A percentile compares a stretch with the other conserved stretches of the same genome.
These are phyloP conservation scores for Ustilago cynodontis DNA, from an alignment of 1,284 basidiomycete genomes.

Conservation along the genomic window DNA sequence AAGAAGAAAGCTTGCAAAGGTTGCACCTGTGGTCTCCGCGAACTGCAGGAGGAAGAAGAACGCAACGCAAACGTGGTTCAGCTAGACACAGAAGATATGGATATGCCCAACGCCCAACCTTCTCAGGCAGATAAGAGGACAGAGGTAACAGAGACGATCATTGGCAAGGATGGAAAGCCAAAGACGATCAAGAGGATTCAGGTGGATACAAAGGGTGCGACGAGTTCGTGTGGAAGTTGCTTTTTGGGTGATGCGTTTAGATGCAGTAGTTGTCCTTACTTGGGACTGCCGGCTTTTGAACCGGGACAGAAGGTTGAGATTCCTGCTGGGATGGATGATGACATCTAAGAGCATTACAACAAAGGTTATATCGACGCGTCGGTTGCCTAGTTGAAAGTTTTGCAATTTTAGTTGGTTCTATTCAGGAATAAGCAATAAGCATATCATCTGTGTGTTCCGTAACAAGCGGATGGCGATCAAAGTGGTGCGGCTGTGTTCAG, in stretches of 20 bases:
- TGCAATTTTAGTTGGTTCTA: too few species aligned
- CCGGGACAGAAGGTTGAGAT: conserved; percentile 95
- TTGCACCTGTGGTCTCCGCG: conserved; percentile 68
- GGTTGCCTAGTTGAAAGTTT: too few species aligned
- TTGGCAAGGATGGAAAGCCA: conserved; percentile 63
- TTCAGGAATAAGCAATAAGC: too few species aligned
- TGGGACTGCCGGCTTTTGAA: conserved; percentile 96
- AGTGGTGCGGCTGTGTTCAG: too few species aligned
- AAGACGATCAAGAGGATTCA: conserved; percentile 67
- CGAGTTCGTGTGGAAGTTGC: conserved; percentile 96
- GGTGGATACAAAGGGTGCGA: conserved; percentile 72
- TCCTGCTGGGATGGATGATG: conserved; percentile 67
- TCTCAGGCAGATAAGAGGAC: conserved; percentile 37
- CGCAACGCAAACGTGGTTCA: conserved; percentile 52
- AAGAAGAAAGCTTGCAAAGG: conserved; percentile 69
- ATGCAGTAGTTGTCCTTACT: conserved; percentile 93
- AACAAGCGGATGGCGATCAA: too few species aligned
- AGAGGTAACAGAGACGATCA: conserved; percentile 62
- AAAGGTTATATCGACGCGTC: too few species aligned
- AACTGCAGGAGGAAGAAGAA: conserved; percentile 68
- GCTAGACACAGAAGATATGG: conserved; percentile 62
- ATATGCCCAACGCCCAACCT: conserved; percentile 49
- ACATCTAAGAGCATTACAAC: conserved; percentile 38
- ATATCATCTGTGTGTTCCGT: too few species aligned
- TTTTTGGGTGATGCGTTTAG: conserved; percentile 98